Evolutionary conservation across 2,329 filamentous ascomycete species (phyloP).

Genomic region (Domatiomyces catenatus): DNA sequence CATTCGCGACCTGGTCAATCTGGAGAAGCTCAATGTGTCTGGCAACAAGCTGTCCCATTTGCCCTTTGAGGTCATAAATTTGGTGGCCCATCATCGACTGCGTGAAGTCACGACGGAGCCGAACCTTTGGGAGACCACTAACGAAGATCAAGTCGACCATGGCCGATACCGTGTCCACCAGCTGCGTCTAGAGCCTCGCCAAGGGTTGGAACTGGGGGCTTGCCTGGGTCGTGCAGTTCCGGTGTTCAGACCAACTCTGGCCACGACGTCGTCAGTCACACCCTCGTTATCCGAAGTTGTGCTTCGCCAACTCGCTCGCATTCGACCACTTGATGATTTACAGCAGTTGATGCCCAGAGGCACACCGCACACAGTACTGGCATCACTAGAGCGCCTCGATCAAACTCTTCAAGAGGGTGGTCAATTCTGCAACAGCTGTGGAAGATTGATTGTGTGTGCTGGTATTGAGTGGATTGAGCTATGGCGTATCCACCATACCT

Average conservation of each 20-base stretch:
- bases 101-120: conserved; percentile 7
- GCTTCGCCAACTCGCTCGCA: conserved; percentile 24
- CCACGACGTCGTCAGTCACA: conserved; percentile 11
- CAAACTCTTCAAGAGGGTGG: conserved; percentile 25
- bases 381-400: conserved; percentile 23
- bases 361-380: conserved; percentile 22
- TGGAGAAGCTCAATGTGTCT: conserved; percentile 32
- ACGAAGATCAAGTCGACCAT: background rate
- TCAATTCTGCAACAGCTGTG: conserved; percentile 27
- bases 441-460: conserved; percentile 26
- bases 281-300: conserved; percentile 31
- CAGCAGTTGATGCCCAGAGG: conserved; percentile 22
- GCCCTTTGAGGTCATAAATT: conserved; percentile 31
- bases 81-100: conserved; percentile 19
- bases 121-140: conserved; percentile 9
- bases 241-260: conserved; percentile 8
- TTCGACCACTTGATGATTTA: conserved; percentile 23
- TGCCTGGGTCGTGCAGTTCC: conserved; percentile 22
- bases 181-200: background rate
- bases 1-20: conserved; percentile 26
- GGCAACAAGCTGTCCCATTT: conserved; percentile 29
- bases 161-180: background rate
- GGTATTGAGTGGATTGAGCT: conserved; percentile 30
- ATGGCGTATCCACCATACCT: conserved; percentile 10
- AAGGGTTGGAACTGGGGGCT: background rate